Evolutionary conservation across 495 filamentous ascomycete genomes (phyloP).

Genomic region (Tuber indicum): DNA sequence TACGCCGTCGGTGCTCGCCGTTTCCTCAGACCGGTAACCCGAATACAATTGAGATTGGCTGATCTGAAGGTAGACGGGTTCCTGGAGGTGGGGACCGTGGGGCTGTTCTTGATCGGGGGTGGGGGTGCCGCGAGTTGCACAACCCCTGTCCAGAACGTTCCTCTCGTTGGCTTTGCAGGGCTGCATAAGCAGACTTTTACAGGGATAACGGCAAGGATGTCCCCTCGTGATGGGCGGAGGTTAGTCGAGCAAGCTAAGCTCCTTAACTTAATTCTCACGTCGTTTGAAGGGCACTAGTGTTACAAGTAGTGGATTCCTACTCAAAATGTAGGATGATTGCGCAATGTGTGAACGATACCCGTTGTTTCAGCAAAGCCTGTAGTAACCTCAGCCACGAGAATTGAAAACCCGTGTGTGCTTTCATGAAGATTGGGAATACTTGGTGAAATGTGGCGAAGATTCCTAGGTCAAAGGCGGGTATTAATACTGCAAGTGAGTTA

Average conservation of each 20-base stretch:
- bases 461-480: background rate
- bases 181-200: constrained; percentile 47
- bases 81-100: constrained; percentile 43
- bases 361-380: background rate
- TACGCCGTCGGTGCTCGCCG: constrained; percentile 49
- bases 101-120: constrained; percentile 47
- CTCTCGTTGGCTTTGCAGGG: constrained; percentile 22
- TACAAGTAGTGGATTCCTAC: background rate
- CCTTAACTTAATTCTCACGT: background rate
- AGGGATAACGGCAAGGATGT: constrained; percentile 40
- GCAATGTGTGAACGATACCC: background rate
- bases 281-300: background rate
- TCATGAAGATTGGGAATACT: background rate
- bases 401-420: background rate
- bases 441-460: background rate
- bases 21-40: constrained; percentile 51
- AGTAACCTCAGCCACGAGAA: background rate
- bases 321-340: background rate
- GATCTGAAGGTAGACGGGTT: constrained; percentile 44
- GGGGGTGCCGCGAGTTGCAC: constrained; percentile 29
- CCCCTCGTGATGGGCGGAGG: constrained; percentile 33
- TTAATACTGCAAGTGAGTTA: background rate
- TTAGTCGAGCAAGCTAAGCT: background rate
- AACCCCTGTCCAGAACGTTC: constrained; percentile 39
- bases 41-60: constrained; percentile 45